These are phyloP conservation scores for Apophysomyces elegans DNA, from an alignment of 371 early-diverging fungal genomes.

Conservation along the genomic window DNA sequence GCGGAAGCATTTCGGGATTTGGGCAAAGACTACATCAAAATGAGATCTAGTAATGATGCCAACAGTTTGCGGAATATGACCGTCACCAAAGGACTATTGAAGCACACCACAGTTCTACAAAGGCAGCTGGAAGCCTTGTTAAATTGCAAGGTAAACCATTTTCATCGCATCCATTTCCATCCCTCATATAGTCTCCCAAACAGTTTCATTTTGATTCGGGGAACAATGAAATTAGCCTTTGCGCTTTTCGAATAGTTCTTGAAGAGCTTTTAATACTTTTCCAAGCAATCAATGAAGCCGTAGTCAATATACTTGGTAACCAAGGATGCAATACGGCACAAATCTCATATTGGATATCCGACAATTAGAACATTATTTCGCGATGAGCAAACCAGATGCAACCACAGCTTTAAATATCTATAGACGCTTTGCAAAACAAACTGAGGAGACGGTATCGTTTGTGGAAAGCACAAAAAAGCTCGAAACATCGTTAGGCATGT, in stretches of 20 bases:
- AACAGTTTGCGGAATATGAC: constrained; percentile 60
- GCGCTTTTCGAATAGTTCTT: constrained; percentile 83
- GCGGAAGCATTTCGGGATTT: constrained; percentile 74
- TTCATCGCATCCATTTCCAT: background rate
- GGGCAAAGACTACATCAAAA: constrained; percentile 73
- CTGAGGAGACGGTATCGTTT: constrained; percentile 77
- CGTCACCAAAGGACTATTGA: constrained; percentile 72
- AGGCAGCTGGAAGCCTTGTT: constrained; percentile 81
- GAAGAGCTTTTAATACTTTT: constrained; percentile 88
- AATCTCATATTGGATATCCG: background rate
- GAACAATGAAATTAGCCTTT: constrained; percentile 87
- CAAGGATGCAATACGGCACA: background rate
- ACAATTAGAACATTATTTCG: constrained; percentile 79
- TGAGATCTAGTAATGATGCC: constrained; percentile 40
- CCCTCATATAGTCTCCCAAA: background rate
- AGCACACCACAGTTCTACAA: constrained; percentile 80
- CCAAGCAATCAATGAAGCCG: constrained; percentile 89
- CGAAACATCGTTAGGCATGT: constrained; percentile 70
- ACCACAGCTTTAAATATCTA: constrained; percentile 84
- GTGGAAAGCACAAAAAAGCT: constrained; percentile 79
- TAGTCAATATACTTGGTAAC: constrained; percentile 86
- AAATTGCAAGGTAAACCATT: constrained; percentile 68
- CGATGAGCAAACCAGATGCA: constrained; percentile 84
- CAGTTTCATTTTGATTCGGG: constrained; percentile 75
- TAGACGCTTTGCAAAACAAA: constrained; percentile 86